Evolutionary conservation across 345 rosid species (phyloP), one percentile per base, ranked within the genome.

Genomic region (Gossypium anomalum): DNA sequence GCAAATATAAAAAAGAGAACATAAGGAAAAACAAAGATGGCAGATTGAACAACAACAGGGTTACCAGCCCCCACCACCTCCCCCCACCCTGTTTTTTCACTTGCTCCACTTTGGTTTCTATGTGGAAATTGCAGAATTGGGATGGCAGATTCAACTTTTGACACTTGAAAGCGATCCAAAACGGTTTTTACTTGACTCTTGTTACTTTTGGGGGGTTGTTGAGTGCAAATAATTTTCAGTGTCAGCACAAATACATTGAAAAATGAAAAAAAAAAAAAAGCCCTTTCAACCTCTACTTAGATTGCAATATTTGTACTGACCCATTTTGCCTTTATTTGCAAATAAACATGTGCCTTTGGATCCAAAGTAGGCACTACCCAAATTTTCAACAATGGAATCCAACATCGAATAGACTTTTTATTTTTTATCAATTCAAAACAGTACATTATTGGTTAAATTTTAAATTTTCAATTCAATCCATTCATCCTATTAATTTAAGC

Each of bases 141-240:
- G 29, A 45, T 10, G 48, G 48, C 11, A 45, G 48, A 25, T 14
- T 53, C 71, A 48, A 67, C 9, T 29, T 44, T 34, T 17, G n/a
- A 38, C 29, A 11, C 9, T 2, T 55, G 74, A 71, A 71, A 71
- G 74, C 23, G 64, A 71, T 71, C 61, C 63, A 38, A 55, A 71
- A 53, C 17, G 9, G 11, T 55, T 57, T 45, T 15, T 1, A 47
- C 3, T 11, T 12, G 51, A 25, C 8, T 56, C 25, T 19, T 56
- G 19, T 56, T 45, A 8, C 13, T 56, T 56, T 56, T 17, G 13
- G 38, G n/a, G 75, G 20, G 17, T 23, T 57, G 75, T 58, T 56
- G 53, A 60, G 56, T 19, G 9, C 20, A 55, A 41, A 71, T 20
- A 58, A 5, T 43, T 71, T 72, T 25, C 63, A 10, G 2, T 11